Evolutionary conservation across 139 green algal genomes (phyloP), one percentile per base, ranked within the genome.

Genomic region (Spirogloea muscicola): DNA sequence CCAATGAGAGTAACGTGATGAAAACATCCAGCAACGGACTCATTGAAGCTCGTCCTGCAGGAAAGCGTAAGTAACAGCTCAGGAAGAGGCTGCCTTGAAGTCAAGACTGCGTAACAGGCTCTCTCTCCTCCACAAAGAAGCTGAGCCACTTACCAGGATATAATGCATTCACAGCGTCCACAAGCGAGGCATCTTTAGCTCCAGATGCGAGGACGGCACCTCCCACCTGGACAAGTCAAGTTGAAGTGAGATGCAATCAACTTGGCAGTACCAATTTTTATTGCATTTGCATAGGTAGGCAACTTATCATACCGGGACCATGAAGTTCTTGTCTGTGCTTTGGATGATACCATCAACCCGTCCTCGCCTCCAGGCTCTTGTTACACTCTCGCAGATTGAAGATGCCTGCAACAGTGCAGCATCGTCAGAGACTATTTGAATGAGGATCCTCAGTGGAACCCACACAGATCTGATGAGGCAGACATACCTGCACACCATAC

Each of bases 291-390:
- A 60, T 49, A 5, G 21, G 51, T 6, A 60, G 39, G 59, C 59
- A 68, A 9, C 59, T 5, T 10, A 16, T 34, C 90, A 88, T 3
- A 97, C 92, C 1, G 92, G 93, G 48, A 98, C 94, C 86, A 98
- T 92, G 83, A 98, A 98, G 81, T 98, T 98, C 81, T 97, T 97
- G 78, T 96, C 90, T 13, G 80, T 86, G 65, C 72, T 88, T 75
- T 96, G 91, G 0, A 98, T 86, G 3, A 98, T 84, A 0, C 86
- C 89, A 74, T 98, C 94, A 21, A 98, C 92, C 4, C 94, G 83
- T 0, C 94, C 93, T 66, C 75, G 27, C n/a, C 57, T 27, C 80
- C 62, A 82, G 1, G 83, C 83, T 1, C 33, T 21, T 5, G 37
- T 55, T 7, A 87, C 44, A 18, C 58, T 7, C 34, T 37, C 25